Conservation (phyloP, 306 rosid genomes). For the Abrus precatorius region DNA sequence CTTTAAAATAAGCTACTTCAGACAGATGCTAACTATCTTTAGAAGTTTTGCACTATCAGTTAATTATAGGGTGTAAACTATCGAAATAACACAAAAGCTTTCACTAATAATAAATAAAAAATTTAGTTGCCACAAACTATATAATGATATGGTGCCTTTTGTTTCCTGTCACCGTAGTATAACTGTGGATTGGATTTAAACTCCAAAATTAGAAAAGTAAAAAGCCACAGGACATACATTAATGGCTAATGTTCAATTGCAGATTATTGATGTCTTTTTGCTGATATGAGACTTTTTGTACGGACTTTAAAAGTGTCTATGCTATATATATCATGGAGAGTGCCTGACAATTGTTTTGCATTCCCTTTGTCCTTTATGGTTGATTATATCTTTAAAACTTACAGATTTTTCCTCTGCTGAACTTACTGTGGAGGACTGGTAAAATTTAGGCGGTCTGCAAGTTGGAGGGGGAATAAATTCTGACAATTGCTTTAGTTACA, state of each 20-base stretch:
- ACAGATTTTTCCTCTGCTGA: slow-evolving; percentile 71
- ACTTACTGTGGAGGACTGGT: slow-evolving; percentile 71
- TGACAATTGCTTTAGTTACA: slow-evolving; percentile 77
- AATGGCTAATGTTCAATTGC: neutral
- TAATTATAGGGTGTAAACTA: slow-evolving; percentile 12
- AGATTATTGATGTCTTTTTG: neutral
- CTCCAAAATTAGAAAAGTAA: neutral
- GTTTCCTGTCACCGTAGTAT: neutral
- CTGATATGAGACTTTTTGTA: neutral
- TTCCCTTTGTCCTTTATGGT: slow-evolving; percentile 44
- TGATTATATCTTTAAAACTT: slow-evolving; percentile 63
- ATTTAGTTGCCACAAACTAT: neutral
- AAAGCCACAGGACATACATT: slow-evolving; percentile 4
- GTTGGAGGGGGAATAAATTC: slow-evolving; percentile 98
- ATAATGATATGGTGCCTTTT: neutral
- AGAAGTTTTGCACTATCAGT: slow-evolving; percentile 4
- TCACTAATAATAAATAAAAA: neutral
- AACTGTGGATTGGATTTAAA: neutral
- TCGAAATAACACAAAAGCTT: neutral
- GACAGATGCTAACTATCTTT: neutral
- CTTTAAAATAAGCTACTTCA: neutral
- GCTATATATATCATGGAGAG: neutral
- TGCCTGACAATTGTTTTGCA: neutral
- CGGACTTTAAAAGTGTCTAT: neutral
- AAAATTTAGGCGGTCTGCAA: slow-evolving; percentile 83